Base-by-base conservation (phyloP, 1,139 yeast species). In the Blastobotrys persicus region DNA sequence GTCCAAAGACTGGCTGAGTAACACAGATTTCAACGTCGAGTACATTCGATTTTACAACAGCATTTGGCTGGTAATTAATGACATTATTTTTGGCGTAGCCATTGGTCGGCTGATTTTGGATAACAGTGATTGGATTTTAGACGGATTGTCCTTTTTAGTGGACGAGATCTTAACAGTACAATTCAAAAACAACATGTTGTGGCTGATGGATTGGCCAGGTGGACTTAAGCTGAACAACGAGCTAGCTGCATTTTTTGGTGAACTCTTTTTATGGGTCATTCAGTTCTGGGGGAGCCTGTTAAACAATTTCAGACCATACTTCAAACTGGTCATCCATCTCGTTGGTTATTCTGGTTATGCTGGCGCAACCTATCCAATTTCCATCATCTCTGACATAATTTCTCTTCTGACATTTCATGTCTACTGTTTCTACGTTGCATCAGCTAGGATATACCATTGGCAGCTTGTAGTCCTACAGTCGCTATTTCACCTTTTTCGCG, bases 201-300 rank as follows among this genome's bases (percentile, higher is more conserved):
- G 96, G 94, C 74, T 94, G 32, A 88, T 91, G 70, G 79, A 79
- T 56, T 87, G 92, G 64, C 98, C 98, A 0, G 96, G 95, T 7
- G 98, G 98, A 2, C 82, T 94, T 61, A 94, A 94, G 63, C 76
- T 94, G 51, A 94, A 94, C 66, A 83, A 81, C 50, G 97, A 89
- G 61, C 73, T 94, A 32, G 91, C 97, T 0, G 76, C 75, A 23
- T 94, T 94, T 61, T 76, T 91, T 65, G 96, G 96, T 19, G 96
- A 89, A 51, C 70, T 94, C 46, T 85, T 86, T 58, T 64, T 85
- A 23, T 92, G 97, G 97, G 85, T 91, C 6, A 75, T 91, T 42
- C 79, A 78, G 48, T 79, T 85, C 57, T 88, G 95, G 85, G 77
- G 65, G 41, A 49, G 47, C 33, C 53, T 54, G 37, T 47, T 59